Evolutionary conservation across 352 stramenopile genomes (phyloP).

Genomic region (Phytophthora fragariaefolia): DNA sequence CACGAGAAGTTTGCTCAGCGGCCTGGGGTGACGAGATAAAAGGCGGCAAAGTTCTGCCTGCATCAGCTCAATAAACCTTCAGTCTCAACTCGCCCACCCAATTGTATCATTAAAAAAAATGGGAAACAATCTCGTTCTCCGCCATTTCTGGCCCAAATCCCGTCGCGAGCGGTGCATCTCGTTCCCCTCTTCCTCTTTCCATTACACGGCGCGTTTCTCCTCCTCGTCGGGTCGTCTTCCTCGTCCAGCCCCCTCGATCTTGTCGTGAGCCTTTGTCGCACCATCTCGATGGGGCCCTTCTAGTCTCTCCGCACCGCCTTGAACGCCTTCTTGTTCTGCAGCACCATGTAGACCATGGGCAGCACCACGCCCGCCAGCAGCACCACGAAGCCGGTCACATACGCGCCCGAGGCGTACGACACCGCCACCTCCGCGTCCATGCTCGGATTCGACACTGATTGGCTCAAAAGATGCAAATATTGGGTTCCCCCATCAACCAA

Average conservation of each 20-base stretch:
- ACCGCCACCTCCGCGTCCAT: conserved; percentile 45
- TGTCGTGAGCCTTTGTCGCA: too few relatives aligned
- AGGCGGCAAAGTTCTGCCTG: neutral
- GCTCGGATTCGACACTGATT: conserved; percentile 9
- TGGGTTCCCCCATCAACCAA: conserved; percentile 2
- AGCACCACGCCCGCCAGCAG: conserved; percentile 72
- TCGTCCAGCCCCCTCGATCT: conserved; percentile 14
- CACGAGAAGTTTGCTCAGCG: conserved; percentile 81
- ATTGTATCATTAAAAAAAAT: conserved; percentile 30
- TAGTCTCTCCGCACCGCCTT: conserved; percentile 79
- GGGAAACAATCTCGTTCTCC: conserved; percentile 8
- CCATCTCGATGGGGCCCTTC: too few relatives aligned
- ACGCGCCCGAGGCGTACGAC: conserved; percentile 77
- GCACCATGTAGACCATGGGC: conserved; percentile 86
- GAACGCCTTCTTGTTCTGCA: conserved; percentile 91
- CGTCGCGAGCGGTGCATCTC: conserved; percentile 3
- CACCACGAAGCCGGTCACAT: conserved; percentile 71
- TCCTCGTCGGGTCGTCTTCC: neutral
- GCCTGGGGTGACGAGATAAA: conserved; percentile 30
- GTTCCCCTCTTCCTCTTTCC: neutral
- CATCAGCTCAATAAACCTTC: neutral
- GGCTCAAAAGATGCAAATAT: neutral
- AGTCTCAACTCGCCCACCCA: neutral
- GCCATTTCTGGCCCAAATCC: conserved; percentile 13
- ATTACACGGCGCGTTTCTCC: conserved; percentile 2